These are phyloP conservation scores for Auricularia cornea DNA, from an alignment of 768 basidiomycete genomes.

Conservation along the genomic window DNA sequence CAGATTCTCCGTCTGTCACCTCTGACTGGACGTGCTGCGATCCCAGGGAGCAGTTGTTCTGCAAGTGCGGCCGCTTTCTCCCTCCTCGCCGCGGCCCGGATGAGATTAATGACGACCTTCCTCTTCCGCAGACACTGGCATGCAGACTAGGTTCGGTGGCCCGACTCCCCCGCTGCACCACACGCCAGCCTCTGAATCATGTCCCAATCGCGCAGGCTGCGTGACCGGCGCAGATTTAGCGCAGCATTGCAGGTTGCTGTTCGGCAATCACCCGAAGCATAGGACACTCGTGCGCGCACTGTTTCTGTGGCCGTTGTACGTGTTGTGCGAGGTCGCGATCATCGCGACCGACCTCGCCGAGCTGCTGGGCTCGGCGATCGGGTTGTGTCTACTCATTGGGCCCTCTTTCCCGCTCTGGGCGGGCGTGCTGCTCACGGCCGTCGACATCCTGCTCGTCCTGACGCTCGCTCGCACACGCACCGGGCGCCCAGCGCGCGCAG, in stretches of 20 bases:
- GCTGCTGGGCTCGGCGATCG: constrained; percentile 73
- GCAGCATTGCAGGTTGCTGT: constrained; percentile 52
- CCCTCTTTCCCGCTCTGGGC: constrained; percentile 62
- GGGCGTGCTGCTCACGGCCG: constrained; percentile 57
- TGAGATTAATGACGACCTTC: not conserved
- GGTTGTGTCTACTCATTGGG: constrained; percentile 58
- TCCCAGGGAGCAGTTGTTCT: not conserved
- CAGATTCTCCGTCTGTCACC: constrained; percentile 32
- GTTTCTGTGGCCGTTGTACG: constrained; percentile 57
- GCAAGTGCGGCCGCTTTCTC: not conserved
- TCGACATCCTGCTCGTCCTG: constrained; percentile 64
- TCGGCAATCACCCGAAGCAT: constrained; percentile 57
- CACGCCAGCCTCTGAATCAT: not conserved
- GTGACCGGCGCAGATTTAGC: constrained; percentile 41
- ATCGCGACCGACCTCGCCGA: constrained; percentile 76
- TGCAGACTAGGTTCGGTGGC: constrained; percentile 53
- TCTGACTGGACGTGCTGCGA: not conserved
- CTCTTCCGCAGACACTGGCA: constrained; percentile 50
- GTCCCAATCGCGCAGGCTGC: constrained; percentile 2
- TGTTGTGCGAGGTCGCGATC: constrained; percentile 51
- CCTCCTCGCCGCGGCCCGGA: no score
- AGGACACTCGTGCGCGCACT: constrained; percentile 49
- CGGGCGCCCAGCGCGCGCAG: constrained; percentile 55
- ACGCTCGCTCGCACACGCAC: constrained; percentile 54
- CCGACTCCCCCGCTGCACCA: not conserved